phyloP scores from a whole-genome alignment of 2,329 filamentous ascomycete species.

The Pseudodiploospora longispora region DNA sequence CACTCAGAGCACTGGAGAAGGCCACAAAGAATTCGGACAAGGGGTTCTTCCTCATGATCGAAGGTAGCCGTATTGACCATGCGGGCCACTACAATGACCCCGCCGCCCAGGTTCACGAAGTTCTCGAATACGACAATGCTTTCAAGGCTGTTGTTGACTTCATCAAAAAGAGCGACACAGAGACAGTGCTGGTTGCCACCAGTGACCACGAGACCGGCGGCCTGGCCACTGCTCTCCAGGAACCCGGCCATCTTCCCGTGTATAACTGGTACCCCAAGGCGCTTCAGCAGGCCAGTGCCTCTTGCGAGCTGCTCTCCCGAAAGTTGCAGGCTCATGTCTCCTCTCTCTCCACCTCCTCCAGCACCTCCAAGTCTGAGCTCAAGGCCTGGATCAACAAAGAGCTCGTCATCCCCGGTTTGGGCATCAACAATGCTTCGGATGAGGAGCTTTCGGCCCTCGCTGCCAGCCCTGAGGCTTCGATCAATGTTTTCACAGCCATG shows the following conservation, averaged over 20 bases:
- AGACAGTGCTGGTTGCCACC: constrained; percentile 78
- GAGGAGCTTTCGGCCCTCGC: constrained; percentile 63
- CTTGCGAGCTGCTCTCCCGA: constrained; percentile 60
- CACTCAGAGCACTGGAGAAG: constrained; percentile 67
- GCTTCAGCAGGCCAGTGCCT: constrained; percentile 69
- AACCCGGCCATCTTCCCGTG: constrained; percentile 43
- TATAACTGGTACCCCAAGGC: constrained; percentile 75
- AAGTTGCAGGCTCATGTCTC: constrained; percentile 55
- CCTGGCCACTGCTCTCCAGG: constrained; percentile 67
- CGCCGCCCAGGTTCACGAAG: constrained; percentile 79
- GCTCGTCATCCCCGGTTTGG: constrained; percentile 63
- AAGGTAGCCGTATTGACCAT: constrained; percentile 93
- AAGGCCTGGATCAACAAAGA: constrained; percentile 59
- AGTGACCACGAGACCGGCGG: constrained; percentile 97
- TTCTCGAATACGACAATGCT: constrained; percentile 86
- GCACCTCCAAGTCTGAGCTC: constrained; percentile 30
- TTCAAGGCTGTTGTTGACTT: constrained; percentile 82
- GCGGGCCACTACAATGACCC: constrained; percentile 83
- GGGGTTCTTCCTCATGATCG: constrained; percentile 98
- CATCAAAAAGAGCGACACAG: constrained; percentile 61
- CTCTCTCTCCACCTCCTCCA: constrained; percentile 19
- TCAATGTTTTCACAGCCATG: constrained; percentile 67
- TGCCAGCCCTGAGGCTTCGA: constrained; percentile 44
- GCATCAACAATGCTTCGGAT: constrained; percentile 64
- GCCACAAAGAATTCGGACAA: constrained; percentile 79